These are phyloP conservation scores for Casuarina cunninghamiana DNA, from an alignment of 306 rosid species.

Conservation along the genomic window DNA sequence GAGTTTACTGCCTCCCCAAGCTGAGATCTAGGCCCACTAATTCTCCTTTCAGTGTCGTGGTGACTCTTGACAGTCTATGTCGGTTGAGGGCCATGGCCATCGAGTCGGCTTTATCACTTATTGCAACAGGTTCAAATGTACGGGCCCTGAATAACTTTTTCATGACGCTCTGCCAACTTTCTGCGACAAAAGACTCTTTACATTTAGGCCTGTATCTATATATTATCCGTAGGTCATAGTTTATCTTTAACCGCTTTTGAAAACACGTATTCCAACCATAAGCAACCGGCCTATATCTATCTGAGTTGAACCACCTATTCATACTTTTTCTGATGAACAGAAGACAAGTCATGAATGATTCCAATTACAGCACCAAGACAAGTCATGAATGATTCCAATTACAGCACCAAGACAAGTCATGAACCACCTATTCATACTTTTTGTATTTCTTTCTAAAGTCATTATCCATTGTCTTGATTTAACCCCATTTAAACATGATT, in stretches of 20 bases:
- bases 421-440: background rate
- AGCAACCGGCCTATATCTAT: too few species aligned
- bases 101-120: background rate
- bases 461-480: constrained; percentile 12
- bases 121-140: background rate
- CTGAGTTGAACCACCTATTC: too few species aligned
- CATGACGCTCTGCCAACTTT: constrained; percentile 4
- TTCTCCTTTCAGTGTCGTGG: constrained; percentile 10
- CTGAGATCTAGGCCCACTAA: background rate
- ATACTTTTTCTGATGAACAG: too few species aligned
- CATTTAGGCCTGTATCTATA: background rate
- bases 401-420: background rate
- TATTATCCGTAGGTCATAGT: background rate
- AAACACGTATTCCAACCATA: too few species aligned
- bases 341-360: too few species aligned
- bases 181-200: background rate
- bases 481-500: constrained; percentile 30
- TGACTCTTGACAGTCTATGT: background rate
- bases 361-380: too few species aligned
- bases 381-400: background rate
- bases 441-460: background rate
- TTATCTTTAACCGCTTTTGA: too few species aligned
- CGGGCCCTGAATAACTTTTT: background rate
- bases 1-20: background rate
- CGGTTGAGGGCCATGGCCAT: constrained; percentile 2